Evolutionary conservation across 345 rosid genomes (phyloP), one percentile per base, ranked within the genome.

Genomic region (Dipteronia dyeriana): DNA sequence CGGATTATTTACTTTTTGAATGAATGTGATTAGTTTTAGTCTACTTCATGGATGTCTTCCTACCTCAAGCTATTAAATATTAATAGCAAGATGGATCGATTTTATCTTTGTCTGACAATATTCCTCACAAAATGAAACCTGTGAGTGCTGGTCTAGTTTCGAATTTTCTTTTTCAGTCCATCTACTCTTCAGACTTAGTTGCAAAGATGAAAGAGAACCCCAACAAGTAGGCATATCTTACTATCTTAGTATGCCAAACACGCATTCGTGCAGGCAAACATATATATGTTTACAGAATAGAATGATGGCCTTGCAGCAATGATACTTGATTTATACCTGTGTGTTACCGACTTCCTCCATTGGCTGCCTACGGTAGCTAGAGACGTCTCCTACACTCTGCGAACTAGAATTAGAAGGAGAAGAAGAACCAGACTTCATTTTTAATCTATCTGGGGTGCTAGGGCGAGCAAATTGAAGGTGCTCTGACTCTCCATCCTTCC

Each of bases 311-410:
- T 34, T 4, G 61, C 23, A 65, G 7, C 45, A 41, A 41, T 41
- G 45, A 41, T 56, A 71, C 38, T 34, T 34, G 38, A 29, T 60
- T 45, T 53, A 74, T 82, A 91, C 98, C 97, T 90, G 92, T 57
- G 86, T 81, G 83, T 85, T 89, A 78, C 86, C 85, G 4, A 84
- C 86, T 75, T 89, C 90, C 71, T 86, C 90, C 79, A 80, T 77
- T 47, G 89, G 89, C 41, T 88, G 91, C 75, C 79, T 80, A 65
- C 54, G 82, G 69, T 76, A 75, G 79, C 79, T 73, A 67, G 87
- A 74, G 66, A 78, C 62, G 61, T 78, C 85, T 68, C 84, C 88
- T 62, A 75, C 7, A 81, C 85, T 76, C 70, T 81, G 75, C 77
- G 69, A 75, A 74, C 90, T 91, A 75, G 91, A 82, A 66, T 71